A percentile compares a stretch with the other conserved stretches of the same genome.
Evolutionary conservation across 495 filamentous ascomycete genomes (phyloP).

Genomic region (Chaetomium cochliodes): DNA sequence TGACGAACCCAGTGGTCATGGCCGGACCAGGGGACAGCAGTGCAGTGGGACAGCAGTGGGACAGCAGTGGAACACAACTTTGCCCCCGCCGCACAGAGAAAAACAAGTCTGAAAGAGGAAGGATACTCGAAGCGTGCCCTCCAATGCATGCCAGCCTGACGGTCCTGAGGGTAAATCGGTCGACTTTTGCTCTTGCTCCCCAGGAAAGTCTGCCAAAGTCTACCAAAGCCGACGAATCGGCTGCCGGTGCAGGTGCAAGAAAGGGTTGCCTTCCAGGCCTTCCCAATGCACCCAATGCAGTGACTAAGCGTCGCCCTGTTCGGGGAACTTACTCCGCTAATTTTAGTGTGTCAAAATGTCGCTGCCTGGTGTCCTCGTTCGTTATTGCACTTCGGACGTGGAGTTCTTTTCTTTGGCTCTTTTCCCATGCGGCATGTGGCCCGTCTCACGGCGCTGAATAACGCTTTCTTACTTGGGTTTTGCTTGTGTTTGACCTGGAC

Average conservation of each 20-base stretch:
- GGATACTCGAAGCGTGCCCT: neutral
- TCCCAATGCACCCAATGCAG: conserved; percentile 1
- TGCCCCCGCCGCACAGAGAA: neutral
- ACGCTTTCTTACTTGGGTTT: neutral
- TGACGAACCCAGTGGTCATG: neutral
- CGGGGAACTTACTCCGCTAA: conserved; percentile 1
- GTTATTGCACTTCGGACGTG: too few species aligned
- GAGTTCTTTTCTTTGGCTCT: neutral
- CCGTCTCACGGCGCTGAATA: conserved; percentile 1
- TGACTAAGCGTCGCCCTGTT: conserved; percentile 17
- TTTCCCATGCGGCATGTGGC: neutral
- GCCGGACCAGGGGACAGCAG: too few species aligned
- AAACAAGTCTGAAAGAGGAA: neutral
- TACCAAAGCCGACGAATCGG: neutral
- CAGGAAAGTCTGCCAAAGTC: too few species aligned
- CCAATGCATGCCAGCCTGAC: neutral
- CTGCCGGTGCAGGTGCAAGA: neutral
- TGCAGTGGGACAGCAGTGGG: too few species aligned
- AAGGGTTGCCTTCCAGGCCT: neutral
- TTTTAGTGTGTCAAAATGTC: conserved; percentile 14
- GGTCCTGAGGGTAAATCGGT: too few species aligned
- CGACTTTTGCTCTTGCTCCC: too few species aligned
- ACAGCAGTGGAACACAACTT: neutral
- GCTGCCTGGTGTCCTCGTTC: conserved; percentile 5
- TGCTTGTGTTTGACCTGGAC: neutral